These are phyloP conservation scores for Trichosporon sp. DNA, from an alignment of 1,284 basidiomycete species.

Conservation along the genomic window DNA sequence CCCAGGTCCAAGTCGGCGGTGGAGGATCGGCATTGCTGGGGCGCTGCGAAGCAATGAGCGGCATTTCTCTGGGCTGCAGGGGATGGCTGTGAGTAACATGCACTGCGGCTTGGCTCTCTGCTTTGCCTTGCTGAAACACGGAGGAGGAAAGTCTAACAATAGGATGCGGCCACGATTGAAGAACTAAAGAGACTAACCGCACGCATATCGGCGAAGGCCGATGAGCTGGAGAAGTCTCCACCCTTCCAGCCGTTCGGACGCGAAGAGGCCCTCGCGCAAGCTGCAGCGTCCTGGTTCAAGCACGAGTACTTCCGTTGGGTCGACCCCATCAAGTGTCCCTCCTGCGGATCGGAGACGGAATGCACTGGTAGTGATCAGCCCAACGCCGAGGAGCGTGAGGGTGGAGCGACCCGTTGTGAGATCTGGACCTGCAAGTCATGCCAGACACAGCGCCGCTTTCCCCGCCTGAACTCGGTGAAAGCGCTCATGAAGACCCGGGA, in stretches of 20 bases:
- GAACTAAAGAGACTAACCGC: not conserved
- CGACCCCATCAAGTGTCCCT: constrained; percentile 49
- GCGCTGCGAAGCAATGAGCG: not conserved
- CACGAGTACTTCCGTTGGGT: constrained; percentile 49
- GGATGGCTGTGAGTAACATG: not conserved
- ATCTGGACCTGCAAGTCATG: constrained; percentile 32
- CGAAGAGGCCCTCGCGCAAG: constrained; percentile 41
- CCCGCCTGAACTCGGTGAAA: constrained; percentile 43
- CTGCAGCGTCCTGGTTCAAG: constrained; percentile 51
- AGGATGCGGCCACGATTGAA: not conserved
- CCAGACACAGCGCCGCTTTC: constrained; percentile 42
- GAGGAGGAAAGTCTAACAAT: too few relatives aligned
- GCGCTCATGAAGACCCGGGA: constrained; percentile 42
- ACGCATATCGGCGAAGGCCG: not conserved
- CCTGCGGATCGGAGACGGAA: constrained; percentile 40
- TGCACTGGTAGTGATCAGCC: constrained; percentile 17
- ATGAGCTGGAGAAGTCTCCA: constrained; percentile 1
- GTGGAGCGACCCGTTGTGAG: constrained; percentile 46
- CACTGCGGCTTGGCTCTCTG: not conserved
- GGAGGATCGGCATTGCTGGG: not conserved
- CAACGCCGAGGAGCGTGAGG: constrained; percentile 33
- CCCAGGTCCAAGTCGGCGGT: not conserved
- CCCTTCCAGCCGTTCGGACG: constrained; percentile 28
- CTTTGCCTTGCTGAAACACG: not conserved
- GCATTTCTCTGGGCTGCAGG: not conserved